Conservation (phyloP, 352 stramenopile species). For the Phytophthora vignae region DNA sequence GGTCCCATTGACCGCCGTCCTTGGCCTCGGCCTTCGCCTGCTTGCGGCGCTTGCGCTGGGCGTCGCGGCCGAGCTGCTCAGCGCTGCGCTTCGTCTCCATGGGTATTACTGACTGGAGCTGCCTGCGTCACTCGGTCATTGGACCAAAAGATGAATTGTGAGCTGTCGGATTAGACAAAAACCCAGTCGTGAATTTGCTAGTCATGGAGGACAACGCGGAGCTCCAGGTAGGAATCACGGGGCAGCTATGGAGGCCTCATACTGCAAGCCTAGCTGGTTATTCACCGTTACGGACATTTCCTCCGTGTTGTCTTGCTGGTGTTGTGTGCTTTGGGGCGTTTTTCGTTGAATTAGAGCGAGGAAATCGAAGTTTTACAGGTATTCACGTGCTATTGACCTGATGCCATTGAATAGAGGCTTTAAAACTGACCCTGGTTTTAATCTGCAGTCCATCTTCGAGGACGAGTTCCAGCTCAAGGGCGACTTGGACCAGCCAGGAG, state of each 20-base stretch:
- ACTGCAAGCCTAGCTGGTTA: background rate
- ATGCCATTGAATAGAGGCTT: background rate
- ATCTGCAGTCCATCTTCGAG: slow-evolving; percentile 77
- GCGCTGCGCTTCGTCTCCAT: slow-evolving; percentile 41
- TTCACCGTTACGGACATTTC: background rate
- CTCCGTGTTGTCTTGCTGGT: background rate
- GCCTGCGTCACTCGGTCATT: slow-evolving; percentile 21
- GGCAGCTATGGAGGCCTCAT: background rate
- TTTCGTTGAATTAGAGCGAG: slow-evolving; percentile 54
- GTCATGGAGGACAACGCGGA: slow-evolving; percentile 51
- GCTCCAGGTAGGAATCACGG: slow-evolving; percentile 52
- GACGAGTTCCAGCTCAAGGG: slow-evolving; percentile 65
- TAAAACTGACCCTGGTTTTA: background rate
- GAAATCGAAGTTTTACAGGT: slow-evolving; percentile 85
- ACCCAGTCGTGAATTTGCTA: slow-evolving; percentile 12
- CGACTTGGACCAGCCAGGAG: slow-evolving; percentile 50
- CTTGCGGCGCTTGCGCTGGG: slow-evolving; percentile 69
- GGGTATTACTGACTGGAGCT: slow-evolving; percentile 19
- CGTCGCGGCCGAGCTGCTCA: slow-evolving; percentile 41
- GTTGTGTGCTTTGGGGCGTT: slow-evolving; percentile 13
- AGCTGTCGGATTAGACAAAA: slow-evolving; percentile 43
- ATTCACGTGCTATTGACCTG: background rate
- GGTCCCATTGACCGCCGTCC: slow-evolving; percentile 66
- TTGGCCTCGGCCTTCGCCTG: slow-evolving; percentile 60
- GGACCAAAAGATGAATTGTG: slow-evolving; percentile 13